phyloP scores from a whole-genome alignment of 1,284 basidiomycete species.

The Austroboletus olivaceoglutinosus region DNA sequence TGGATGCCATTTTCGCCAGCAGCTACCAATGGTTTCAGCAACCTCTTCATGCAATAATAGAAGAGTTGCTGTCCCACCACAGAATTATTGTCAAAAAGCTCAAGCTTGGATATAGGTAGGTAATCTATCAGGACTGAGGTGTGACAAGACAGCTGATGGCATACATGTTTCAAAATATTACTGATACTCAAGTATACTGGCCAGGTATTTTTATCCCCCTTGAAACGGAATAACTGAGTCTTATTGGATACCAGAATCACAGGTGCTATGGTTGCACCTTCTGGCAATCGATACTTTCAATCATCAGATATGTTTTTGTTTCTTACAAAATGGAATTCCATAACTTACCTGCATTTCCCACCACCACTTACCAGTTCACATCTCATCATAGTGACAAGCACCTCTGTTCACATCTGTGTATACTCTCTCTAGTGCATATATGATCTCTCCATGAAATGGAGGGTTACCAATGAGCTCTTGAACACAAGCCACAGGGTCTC shows the following conservation, averaged over 20 bases:
- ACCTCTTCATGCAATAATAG: slow-evolving; percentile 23
- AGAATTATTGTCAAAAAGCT: neutral
- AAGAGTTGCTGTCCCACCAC: slow-evolving; percentile 18
- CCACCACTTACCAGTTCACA: slow-evolving; percentile 12
- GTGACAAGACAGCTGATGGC: neutral
- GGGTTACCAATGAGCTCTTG: slow-evolving; percentile 10
- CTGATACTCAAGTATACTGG: slow-evolving; percentile 22
- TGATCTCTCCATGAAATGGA: slow-evolving; percentile 28
- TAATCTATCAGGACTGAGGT: slow-evolving; percentile 20
- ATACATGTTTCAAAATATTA: slow-evolving; percentile 17
- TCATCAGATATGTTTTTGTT: too few species aligned
- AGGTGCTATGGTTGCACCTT: slow-evolving; percentile 1
- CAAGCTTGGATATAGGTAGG: slow-evolving; percentile 19
- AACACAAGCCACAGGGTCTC: slow-evolving; percentile 1
- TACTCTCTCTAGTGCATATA: slow-evolving; percentile 32
- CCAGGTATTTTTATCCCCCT: slow-evolving; percentile 24
- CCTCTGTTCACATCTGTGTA: slow-evolving; percentile 27
- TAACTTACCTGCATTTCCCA: slow-evolving; percentile 12
- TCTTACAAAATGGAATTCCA: too few species aligned
- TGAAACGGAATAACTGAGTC: slow-evolving; percentile 11
- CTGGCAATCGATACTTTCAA: neutral
- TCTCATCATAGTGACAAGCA: slow-evolving; percentile 24
- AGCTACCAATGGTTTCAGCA: slow-evolving; percentile 11
- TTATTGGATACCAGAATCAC: slow-evolving; percentile 19
- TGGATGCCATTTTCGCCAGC: neutral